These are phyloP conservation scores for Selaginella tamariscina DNA, from an alignment of 75 land plant genomes.

Conservation along the genomic window DNA sequence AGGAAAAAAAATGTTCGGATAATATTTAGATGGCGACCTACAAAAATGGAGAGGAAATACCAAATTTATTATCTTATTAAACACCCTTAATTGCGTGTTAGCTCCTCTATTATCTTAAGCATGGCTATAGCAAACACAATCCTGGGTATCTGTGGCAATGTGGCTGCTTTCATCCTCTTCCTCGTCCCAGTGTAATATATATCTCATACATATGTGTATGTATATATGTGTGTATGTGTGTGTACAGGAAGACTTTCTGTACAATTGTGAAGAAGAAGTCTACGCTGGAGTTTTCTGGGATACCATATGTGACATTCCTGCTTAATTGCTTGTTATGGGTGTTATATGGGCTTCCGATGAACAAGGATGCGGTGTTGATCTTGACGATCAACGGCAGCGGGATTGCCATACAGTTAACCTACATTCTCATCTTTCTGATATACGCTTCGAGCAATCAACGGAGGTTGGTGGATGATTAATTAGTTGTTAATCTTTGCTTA, in stretches of 20 bases:
- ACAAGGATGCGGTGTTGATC: constrained; percentile 47
- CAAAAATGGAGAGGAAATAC: too few species aligned
- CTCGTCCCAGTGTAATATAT: neutral
- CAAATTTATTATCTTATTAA: too few species aligned
- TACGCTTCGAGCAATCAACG: constrained; percentile 21
- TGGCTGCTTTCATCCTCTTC: neutral
- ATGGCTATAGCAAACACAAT: neutral
- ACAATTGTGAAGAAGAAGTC: constrained; percentile 41
- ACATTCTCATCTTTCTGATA: constrained; percentile 35
- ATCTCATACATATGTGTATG: neutral
- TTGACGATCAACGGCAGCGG: constrained; percentile 60
- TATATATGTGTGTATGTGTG: neutral
- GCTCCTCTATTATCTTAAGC: too few species aligned
- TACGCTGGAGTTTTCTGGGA: constrained; percentile 48
- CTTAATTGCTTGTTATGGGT: constrained; percentile 69
- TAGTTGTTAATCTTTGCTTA: neutral
- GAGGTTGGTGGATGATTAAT: neutral
- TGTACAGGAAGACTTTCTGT: constrained; percentile 47
- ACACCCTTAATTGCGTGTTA: too few species aligned
- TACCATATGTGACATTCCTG: constrained; percentile 52
- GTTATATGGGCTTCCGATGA: constrained; percentile 51
- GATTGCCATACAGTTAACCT: constrained; percentile 34
- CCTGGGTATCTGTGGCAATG: neutral
- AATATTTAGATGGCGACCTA: too few species aligned
- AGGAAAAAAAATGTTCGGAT: too few species aligned